Conservation (phyloP, 2,329 filamentous ascomycete genomes). For the Xylariaceae sp. region DNA sequence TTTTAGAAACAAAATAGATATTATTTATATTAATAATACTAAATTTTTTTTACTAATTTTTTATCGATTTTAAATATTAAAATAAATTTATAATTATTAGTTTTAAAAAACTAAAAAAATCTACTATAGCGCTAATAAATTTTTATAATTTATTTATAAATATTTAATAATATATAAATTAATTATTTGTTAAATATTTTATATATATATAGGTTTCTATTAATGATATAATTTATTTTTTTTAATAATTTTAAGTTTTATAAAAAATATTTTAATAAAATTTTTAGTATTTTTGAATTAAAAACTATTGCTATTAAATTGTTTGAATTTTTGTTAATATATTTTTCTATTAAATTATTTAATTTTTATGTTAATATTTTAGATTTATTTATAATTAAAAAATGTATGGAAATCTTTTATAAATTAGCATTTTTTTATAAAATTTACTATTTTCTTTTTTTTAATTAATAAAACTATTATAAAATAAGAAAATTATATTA, state of each 20-base stretch:
- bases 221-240: conserved; percentile 2
- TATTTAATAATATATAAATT: conserved; percentile 1
- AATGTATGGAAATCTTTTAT: background rate
- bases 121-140: background rate
- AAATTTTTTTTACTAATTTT: too few species aligned
- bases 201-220: background rate
- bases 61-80: background rate
- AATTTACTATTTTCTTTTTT: background rate
- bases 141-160: background rate
- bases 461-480: background rate
- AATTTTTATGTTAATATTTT: background rate
- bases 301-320: background rate
- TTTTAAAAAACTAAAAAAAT: background rate
- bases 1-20: background rate
- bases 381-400: background rate
- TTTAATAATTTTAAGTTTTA: conserved; percentile 1
- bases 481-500: background rate
- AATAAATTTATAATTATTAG: background rate
- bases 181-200: background rate
- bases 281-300: conserved; percentile 1
- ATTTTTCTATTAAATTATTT: background rate
- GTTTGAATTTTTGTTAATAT: background rate
- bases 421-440: conserved; percentile 1
- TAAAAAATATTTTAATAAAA: background rate
- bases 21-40: background rate